Percentiles rank a stretch among this genome's conserved stretches.
Conservation (phyloP, 495 filamentous ascomycete species). For the Neurospora sp. region DNA sequence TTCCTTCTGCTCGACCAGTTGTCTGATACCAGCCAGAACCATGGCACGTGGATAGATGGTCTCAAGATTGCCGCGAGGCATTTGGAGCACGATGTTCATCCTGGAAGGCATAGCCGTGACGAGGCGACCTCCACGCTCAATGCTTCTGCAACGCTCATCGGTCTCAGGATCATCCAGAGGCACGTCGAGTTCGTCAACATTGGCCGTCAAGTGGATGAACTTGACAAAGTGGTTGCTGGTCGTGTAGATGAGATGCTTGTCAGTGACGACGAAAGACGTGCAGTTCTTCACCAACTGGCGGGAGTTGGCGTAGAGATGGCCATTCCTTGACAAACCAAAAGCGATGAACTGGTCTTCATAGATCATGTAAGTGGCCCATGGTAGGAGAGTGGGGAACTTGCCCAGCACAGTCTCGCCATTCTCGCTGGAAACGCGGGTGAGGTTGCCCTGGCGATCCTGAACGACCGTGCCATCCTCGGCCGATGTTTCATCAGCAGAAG, state of each 20-base stretch:
- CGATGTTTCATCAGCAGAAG: conserved; percentile 4
- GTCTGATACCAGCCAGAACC: conserved; percentile 78
- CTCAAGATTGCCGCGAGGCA: conserved; percentile 91
- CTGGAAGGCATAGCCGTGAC: conserved; percentile 84
- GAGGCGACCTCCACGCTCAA: conserved; percentile 79
- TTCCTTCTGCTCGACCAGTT: conserved; percentile 64
- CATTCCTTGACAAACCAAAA: conserved; percentile 60
- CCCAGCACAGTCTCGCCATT: background rate
- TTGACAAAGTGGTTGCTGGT: conserved; percentile 86
- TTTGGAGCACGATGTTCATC: conserved; percentile 76
- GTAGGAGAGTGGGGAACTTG: conserved; percentile 36
- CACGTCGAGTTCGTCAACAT: conserved; percentile 56
- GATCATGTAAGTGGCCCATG: conserved; percentile 41
- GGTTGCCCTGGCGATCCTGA: conserved; percentile 29
- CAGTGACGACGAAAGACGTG: conserved; percentile 78
- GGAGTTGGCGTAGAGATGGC: conserved; percentile 69
- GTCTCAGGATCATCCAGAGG: conserved; percentile 81
- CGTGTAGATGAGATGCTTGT: conserved; percentile 80
- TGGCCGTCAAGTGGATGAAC: conserved; percentile 68
- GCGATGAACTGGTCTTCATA: conserved; percentile 31
- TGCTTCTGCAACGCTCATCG: conserved; percentile 85
- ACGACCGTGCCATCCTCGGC: conserved; percentile 12
- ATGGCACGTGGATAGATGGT: conserved; percentile 90
- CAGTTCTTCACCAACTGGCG: conserved; percentile 67
- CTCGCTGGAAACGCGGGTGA: conserved; percentile 11